Evolutionary conservation across 805 yeast species (phyloP), one percentile per base, ranked within the genome.

Genomic region (Diddensiella santjacobensis): DNA sequence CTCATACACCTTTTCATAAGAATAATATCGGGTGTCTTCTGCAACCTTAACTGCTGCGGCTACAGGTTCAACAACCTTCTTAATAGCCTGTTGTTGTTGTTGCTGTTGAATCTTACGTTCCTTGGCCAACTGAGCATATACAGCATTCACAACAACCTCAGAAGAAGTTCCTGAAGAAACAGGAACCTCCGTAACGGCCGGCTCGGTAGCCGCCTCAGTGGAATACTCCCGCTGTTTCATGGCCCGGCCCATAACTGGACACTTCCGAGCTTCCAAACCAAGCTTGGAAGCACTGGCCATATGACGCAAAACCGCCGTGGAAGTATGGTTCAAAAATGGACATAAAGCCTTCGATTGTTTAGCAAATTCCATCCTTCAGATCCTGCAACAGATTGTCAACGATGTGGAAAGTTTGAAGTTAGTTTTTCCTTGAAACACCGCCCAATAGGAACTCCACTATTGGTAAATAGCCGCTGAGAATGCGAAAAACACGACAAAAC

Each of bases 161-260:
- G 13, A 13, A 26, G 11, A 8, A 10, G 8, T 13, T 13, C 13
- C 3, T 65, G 59, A 40, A 70, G 69, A n/a, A 69, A 58, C 23
- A 72, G 59, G 11, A n/a, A 69, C 46, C 40, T 57, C 60, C 24
- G 64, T 48, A 18, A 66, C 58, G 13, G 67, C 60, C 11, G 70
- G 57, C 17, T 68, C 62, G n/a, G n/a, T n/a, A 29, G 44, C 42
- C 22, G 50, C 18, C 52, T 48, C 45, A 3, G 51, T 40, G 2
- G 47, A 42, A 23, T 47, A 40, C 47, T 55, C 55, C 17, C 59
- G 50, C 44, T 53, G 53, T 44, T 63, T 53, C 55, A 88, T 68
- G 31, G 96, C 96, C 45, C 82, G 81, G 22, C 87, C 87, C 84
- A 89, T 86, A 48, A 89, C 84, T n/a, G 98, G 98, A 67, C 98